These are phyloP conservation scores for Nidula niveotomentosa DNA, from an alignment of 1,284 basidiomycete species.

Conservation along the genomic window DNA sequence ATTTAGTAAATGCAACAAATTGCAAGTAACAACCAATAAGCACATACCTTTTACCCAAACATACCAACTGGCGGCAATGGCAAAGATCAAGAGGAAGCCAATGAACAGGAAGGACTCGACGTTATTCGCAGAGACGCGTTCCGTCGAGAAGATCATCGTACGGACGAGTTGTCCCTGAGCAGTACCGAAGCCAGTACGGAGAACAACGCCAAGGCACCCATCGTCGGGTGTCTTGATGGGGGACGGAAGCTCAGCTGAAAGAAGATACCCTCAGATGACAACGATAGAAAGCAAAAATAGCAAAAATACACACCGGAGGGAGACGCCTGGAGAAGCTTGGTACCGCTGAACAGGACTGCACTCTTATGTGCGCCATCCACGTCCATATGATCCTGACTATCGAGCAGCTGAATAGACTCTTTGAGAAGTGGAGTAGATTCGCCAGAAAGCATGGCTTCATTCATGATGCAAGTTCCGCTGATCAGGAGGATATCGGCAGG, in stretches of 20 bases:
- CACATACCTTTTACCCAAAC: constrained; percentile 87
- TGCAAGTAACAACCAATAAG: neutral
- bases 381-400: constrained; percentile 74
- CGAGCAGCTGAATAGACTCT: constrained; percentile 88
- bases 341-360: constrained; percentile 90
- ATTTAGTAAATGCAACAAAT: no score
- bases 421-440: constrained; percentile 95
- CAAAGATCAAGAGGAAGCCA: constrained; percentile 93
- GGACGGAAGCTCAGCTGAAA: constrained; percentile 36
- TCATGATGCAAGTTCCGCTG: constrained; percentile 90
- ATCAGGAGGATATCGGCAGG: constrained; percentile 91
- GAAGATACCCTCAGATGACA: neutral
- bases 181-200: constrained; percentile 96
- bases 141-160: constrained; percentile 97
- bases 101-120: constrained; percentile 94
- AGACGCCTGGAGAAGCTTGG: constrained; percentile 88
- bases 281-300: neutral
- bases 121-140: constrained; percentile 94
- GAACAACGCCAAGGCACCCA: constrained; percentile 87
- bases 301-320: constrained; percentile 38
- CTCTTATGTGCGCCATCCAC: constrained; percentile 87
- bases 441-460: constrained; percentile 97
- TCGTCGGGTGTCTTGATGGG: constrained; percentile 77
- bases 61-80: constrained; percentile 94
- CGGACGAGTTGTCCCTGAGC: constrained; percentile 94